Conservation (phyloP, 192 early-diverging fungal genomes). For the Entophlyctis helioformis region DNA sequence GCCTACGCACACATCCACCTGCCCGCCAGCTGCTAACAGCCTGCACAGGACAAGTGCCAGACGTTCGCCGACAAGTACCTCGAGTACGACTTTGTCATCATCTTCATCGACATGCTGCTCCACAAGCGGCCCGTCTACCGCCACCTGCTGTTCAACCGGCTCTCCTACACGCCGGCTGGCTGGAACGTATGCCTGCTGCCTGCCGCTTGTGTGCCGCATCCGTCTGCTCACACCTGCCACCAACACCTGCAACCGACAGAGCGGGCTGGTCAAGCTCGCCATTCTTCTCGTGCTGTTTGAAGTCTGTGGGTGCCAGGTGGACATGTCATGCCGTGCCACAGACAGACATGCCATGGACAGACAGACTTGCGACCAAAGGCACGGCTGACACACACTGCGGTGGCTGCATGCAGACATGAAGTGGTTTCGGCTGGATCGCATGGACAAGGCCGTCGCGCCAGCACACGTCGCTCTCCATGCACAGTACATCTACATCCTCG, state of each 20-base stretch:
- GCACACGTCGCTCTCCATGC: constrained; percentile 45
- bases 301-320: constrained; percentile 54
- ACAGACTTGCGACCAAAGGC: neutral
- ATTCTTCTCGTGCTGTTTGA: constrained; percentile 77
- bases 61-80: constrained; percentile 91
- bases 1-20: too few relatives aligned
- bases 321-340: too few relatives aligned
- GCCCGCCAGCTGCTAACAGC: too few relatives aligned
- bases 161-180: constrained; percentile 14
- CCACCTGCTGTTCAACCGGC: constrained; percentile 74
- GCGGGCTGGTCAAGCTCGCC: constrained; percentile 59
- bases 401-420: constrained; percentile 49
- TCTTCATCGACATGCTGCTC: constrained; percentile 87
- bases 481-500: constrained; percentile 69
- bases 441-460: constrained; percentile 35
- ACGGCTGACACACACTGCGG: neutral
- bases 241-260: too few relatives aligned
- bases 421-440: constrained; percentile 80
- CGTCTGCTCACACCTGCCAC: neutral
- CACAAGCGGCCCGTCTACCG: constrained; percentile 78
- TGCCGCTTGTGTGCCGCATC: neutral
- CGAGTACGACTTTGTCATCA: constrained; percentile 75
- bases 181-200: constrained; percentile 8
- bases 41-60: too few relatives aligned
- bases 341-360: neutral